A percentile compares a stretch with the other conserved stretches of the same genome.
Evolutionary conservation across 768 basidiomycete genomes (phyloP).

Genomic region (Kwoniella sp.): DNA sequence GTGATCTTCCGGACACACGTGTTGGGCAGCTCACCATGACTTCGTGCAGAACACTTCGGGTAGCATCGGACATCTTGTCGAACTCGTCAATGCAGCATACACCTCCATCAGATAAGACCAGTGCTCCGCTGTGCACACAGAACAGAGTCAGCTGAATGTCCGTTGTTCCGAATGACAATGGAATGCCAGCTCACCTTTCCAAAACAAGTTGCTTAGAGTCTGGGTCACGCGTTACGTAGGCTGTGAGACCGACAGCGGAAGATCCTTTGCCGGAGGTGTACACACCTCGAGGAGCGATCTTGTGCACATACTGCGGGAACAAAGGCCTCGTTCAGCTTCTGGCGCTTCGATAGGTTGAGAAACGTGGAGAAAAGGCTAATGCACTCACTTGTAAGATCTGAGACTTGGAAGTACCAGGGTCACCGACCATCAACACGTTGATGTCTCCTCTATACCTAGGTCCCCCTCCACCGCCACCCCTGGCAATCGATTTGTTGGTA

Average conservation of each 20-base stretch:
- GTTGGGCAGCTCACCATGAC: slow-evolving; percentile 56
- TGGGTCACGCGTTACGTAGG: slow-evolving; percentile 96
- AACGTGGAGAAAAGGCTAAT: neutral
- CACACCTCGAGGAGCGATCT: slow-evolving; percentile 95
- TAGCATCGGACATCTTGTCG: slow-evolving; percentile 62
- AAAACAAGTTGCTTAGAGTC: slow-evolving; percentile 97
- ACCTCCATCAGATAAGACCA: slow-evolving; percentile 69
- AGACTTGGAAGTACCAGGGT: slow-evolving; percentile 98
- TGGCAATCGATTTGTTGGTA: slow-evolving; percentile 90
- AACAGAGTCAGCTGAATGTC: neutral
- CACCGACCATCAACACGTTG: slow-evolving; percentile 94
- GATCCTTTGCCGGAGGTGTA: slow-evolving; percentile 98
- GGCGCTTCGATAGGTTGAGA: neutral
- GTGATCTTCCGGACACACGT: neutral
- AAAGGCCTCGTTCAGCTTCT: neutral
- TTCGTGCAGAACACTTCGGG: slow-evolving; percentile 60
- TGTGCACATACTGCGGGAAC: slow-evolving; percentile 84
- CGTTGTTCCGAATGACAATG: neutral
- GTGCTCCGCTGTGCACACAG: slow-evolving; percentile 21
- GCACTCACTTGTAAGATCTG: slow-evolving; percentile 81
- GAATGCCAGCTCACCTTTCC: slow-evolving; percentile 67
- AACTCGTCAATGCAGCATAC: slow-evolving; percentile 99
- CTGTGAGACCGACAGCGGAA: slow-evolving; percentile 96
- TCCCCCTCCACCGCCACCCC: slow-evolving; percentile 92
- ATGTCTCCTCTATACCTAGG: slow-evolving; percentile 97